A percentile compares a stretch with the other conserved stretches of the same genome.
phyloP scores from a whole-genome alignment of 306 rosid genomes.

The Hippophae rhamnoides region DNA sequence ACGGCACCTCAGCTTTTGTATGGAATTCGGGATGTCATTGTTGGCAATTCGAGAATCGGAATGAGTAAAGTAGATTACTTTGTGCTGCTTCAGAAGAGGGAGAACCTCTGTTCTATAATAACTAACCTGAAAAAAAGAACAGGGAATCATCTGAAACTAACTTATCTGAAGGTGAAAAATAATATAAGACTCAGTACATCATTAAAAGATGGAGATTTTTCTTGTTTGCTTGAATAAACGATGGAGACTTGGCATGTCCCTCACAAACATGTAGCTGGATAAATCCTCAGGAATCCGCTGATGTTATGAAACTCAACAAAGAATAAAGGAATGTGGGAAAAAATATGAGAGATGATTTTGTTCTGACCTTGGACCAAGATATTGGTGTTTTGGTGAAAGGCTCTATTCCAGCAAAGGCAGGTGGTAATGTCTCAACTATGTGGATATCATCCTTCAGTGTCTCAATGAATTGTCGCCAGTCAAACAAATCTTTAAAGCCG shows the following conservation, averaged over 20 bases:
- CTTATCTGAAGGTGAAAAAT: constrained; percentile 13
- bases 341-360: constrained; percentile 10
- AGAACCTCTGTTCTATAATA: constrained; percentile 75
- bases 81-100: constrained; percentile 80
- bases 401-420: constrained; percentile 53
- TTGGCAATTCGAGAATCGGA: constrained; percentile 85
- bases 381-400: constrained; percentile 78
- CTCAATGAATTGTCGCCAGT: constrained; percentile 79
- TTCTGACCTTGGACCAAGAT: constrained; percentile 86
- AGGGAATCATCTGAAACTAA: constrained; percentile 10
- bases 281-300: not conserved
- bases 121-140: constrained; percentile 46
- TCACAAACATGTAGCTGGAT: not conserved
- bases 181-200: not conserved
- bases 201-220: too few relatives aligned
- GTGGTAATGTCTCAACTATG: constrained; percentile 73
- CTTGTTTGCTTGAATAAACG: too few relatives aligned
- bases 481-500: constrained; percentile 92
- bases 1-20: constrained; percentile 81
- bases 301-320: not conserved
- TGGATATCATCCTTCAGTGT: constrained; percentile 72
- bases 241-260: constrained; percentile 7
- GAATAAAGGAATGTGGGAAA: constrained; percentile 2
- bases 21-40: constrained; percentile 53
- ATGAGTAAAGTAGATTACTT: constrained; percentile 81